These are phyloP conservation scores for Mimosa bimucronata DNA, from an alignment of 306 rosid species.

Conservation along the genomic window DNA sequence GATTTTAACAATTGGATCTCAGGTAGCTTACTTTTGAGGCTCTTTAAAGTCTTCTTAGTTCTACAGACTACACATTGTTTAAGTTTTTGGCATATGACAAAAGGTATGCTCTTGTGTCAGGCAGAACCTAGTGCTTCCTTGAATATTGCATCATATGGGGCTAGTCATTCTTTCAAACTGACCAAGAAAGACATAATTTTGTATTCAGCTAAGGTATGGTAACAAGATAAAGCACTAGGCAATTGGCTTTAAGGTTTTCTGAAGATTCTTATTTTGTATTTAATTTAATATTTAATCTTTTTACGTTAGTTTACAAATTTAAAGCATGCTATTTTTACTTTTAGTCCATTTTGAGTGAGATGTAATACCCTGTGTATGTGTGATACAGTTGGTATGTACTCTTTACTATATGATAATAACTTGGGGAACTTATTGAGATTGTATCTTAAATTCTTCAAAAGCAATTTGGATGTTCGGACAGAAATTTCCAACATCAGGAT, in stretches of 20 bases:
- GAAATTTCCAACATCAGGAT: too few relatives aligned
- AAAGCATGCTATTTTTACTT: slow-evolving; percentile 19
- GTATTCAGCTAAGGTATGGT: slow-evolving; percentile 91
- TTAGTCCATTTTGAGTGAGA: slow-evolving; percentile 21
- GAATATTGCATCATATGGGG: slow-evolving; percentile 94
- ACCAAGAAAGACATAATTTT: slow-evolving; percentile 78
- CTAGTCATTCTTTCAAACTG: slow-evolving; percentile 88
- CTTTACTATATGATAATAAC: too few relatives aligned
- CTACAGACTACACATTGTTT: slow-evolving; percentile 31
- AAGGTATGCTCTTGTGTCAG: slow-evolving; percentile 68
- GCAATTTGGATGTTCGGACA: too few relatives aligned
- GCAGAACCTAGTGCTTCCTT: slow-evolving; percentile 99
- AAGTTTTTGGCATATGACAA: slow-evolving; percentile 52
- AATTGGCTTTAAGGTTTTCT: slow-evolving; percentile 29
- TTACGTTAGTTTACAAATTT: slow-evolving; percentile 21
- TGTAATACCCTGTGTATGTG: too few relatives aligned
- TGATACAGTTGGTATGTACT: too few relatives aligned
- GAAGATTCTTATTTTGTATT: slow-evolving; percentile 12
- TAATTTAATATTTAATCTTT: slow-evolving; percentile 7
- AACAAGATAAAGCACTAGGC: slow-evolving; percentile 18
- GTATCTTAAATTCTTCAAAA: too few relatives aligned
- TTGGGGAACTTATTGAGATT: too few relatives aligned
- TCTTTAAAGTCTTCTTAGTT: slow-evolving; percentile 36
- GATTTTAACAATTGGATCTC: slow-evolving; percentile 96
- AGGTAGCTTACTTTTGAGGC: slow-evolving; percentile 68